A percentile compares a stretch with the other conserved stretches of the same genome.
Conservation (phyloP, 805 yeast genomes). For the Kuraishia cidri region DNA sequence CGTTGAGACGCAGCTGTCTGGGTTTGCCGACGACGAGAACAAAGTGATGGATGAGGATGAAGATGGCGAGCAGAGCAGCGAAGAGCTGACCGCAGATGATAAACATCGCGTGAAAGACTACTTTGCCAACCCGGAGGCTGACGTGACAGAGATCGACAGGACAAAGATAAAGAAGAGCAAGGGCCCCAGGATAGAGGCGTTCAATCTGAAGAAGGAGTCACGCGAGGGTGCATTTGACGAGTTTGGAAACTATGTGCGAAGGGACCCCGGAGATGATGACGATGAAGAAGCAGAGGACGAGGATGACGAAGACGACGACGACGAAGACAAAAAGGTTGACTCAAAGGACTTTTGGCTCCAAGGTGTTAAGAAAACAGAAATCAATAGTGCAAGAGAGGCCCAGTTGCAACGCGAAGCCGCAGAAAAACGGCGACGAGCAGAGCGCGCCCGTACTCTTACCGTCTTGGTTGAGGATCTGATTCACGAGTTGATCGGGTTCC, state of each 20-base stretch:
- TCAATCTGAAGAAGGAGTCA: conserved; percentile 47
- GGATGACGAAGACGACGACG: conserved; percentile 3
- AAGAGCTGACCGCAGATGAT: conserved; percentile 1
- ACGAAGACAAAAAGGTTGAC: conserved; percentile 11
- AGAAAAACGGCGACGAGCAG: no score
- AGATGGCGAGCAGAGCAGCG: conserved; percentile 12
- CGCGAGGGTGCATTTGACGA: conserved; percentile 53
- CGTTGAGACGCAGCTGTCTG: conserved; percentile 6
- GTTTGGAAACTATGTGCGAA: conserved; percentile 47
- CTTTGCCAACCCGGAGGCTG: conserved; percentile 1
- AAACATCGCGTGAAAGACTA: not conserved
- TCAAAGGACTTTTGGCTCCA: conserved; percentile 24
- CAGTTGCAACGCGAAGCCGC: conserved; percentile 17
- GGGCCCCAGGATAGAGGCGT: conserved; percentile 49
- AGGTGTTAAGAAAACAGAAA: conserved; percentile 11
- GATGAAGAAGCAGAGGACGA: conserved; percentile 16
- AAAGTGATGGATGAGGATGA: conserved; percentile 13
- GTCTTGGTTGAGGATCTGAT: conserved; percentile 13
- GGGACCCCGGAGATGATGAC: conserved; percentile 20
- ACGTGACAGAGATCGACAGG: conserved; percentile 3
- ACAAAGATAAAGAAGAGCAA: conserved; percentile 3
- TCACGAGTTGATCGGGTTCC: conserved; percentile 23
- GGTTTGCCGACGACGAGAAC: no score
- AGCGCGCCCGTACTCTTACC: no score
- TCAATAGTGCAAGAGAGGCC: conserved; percentile 13